Evolutionary conservation across 305 asterid species (phyloP), one percentile per base, ranked within the genome.

Genomic region (Rubia tinctorum): DNA sequence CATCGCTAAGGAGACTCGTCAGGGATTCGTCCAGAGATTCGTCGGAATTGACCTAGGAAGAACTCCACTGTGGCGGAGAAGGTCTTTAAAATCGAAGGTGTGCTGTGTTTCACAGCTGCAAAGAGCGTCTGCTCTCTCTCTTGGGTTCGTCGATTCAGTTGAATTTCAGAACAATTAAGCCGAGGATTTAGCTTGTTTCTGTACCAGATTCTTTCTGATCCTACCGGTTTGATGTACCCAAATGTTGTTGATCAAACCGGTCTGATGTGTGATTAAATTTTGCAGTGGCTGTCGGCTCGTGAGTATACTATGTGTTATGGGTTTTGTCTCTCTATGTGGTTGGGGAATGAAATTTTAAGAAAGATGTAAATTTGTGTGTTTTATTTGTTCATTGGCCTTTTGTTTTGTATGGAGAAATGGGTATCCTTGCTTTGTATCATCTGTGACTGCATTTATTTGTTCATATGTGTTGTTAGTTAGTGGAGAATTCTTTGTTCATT

Each of bases 61-160:
- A 27, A 27, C 30, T 27, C 30, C 2, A 2, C 2, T 2, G 30
- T 27, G 30, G 30, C 30, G 30, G 30, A 27, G 30, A 27, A 27
- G 30, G 30, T 27, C 30, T 1, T 27, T 2, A 2, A 2, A 27
- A 27, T 27, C 30, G 30, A 27, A 27, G 30, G 30, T 27, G 2
- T 27, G 77, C 70, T 68, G 73, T 73, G 39, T 13, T 5, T 22
- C 56, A 66, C 75, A 70, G 79, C 70, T 75, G 78, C 63, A 15
- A 60, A 6, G 14, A 25, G 74, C 75, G 30, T 42, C 42, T n/a
- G n/a, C 15, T 7, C 62, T 20, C 60, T 53, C 74, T 63, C 68
- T 71, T 55, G 73, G 76, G 69, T 71, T 77, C 64, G 14, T 66
- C 44, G 64, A n/a, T 64, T 49, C 13, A 67, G 49, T 15, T 20